phyloP scores from a whole-genome alignment of 345 rosid genomes.

The Eucalyptus shirleyi region DNA sequence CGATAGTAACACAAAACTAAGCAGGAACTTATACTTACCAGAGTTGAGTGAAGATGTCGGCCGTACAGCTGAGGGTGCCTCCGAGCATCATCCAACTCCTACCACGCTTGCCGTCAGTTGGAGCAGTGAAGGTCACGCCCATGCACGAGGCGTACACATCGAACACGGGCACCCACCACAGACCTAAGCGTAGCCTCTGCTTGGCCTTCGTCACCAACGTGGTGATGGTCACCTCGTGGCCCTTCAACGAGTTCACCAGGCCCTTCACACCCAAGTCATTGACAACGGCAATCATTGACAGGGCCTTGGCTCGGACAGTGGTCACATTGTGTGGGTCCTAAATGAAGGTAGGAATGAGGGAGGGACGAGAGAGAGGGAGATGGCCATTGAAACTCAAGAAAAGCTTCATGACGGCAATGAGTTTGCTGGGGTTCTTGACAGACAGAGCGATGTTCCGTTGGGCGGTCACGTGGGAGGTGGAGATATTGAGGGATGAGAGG shows the following conservation, averaged over 20 bases:
- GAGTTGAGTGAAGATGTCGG: background rate
- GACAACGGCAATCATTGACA: fast-evolving
- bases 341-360: background rate
- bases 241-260: background rate
- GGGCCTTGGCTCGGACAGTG: background rate
- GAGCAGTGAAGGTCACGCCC: background rate
- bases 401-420: background rate
- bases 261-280: background rate
- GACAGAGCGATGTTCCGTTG: background rate
- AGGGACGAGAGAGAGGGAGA: background rate
- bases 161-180: background rate
- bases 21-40: background rate
- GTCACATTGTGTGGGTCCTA: background rate
- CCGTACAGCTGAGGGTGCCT: background rate
- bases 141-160: background rate
- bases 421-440: background rate
- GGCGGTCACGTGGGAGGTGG: background rate
- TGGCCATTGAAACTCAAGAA: background rate
- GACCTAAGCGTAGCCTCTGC: background rate
- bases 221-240: fast-evolving
- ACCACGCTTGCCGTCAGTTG: fast-evolving
- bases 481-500: background rate
- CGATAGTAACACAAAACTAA: too few species aligned
- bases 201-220: background rate
- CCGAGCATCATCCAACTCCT: background rate